phyloP scores from a whole-genome alignment of 352 stramenopile genomes.

The Phytophthora pistaciae region DNA sequence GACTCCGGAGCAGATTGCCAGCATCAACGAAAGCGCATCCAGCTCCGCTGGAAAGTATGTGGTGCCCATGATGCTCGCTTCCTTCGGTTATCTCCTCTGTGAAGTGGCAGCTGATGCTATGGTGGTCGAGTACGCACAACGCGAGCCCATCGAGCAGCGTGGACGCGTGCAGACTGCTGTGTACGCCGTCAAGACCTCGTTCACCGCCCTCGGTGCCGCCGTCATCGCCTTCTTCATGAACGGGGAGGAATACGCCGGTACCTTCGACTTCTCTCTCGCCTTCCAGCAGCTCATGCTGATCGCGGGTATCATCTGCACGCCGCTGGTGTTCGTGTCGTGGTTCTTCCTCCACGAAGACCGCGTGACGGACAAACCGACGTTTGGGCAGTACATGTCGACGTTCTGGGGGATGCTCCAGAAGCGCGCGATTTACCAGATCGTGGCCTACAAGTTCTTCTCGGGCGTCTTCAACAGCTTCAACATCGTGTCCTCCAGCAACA shows the following conservation, averaged over 20 bases:
- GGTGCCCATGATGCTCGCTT: slow-evolving; percentile 62
- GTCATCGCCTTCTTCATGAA: slow-evolving; percentile 55
- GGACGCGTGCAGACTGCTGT: slow-evolving; percentile 54
- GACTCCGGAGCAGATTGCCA: slow-evolving; percentile 38
- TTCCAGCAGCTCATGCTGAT: slow-evolving; percentile 53
- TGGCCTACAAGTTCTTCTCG: slow-evolving; percentile 71
- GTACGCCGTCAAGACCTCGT: slow-evolving; percentile 49
- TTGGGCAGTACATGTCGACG: slow-evolving; percentile 40
- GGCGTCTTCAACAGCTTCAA: slow-evolving; percentile 70
- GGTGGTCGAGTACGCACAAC: slow-evolving; percentile 62
- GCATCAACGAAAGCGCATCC: slow-evolving; percentile 38
- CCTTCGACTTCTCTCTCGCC: slow-evolving; percentile 48
- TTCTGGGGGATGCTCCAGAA: slow-evolving; percentile 63
- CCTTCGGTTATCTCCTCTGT: slow-evolving; percentile 56
- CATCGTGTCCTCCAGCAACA: slow-evolving; percentile 53
- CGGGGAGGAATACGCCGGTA: slow-evolving; percentile 47
- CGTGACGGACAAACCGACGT: slow-evolving; percentile 24
- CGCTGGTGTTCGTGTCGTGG: slow-evolving; percentile 40
- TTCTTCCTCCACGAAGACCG: slow-evolving; percentile 46
- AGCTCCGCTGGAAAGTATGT: slow-evolving; percentile 49
- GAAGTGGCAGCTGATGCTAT: slow-evolving; percentile 68
- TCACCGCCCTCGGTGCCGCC: slow-evolving; percentile 45
- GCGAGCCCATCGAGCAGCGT: slow-evolving; percentile 51
- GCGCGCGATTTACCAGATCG: slow-evolving; percentile 62
- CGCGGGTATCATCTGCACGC: slow-evolving; percentile 36